Evolutionary conservation across 331 rosid genomes (phyloP), one percentile per base, ranked within the genome.

Genomic region (Prunus yedoensis): DNA sequence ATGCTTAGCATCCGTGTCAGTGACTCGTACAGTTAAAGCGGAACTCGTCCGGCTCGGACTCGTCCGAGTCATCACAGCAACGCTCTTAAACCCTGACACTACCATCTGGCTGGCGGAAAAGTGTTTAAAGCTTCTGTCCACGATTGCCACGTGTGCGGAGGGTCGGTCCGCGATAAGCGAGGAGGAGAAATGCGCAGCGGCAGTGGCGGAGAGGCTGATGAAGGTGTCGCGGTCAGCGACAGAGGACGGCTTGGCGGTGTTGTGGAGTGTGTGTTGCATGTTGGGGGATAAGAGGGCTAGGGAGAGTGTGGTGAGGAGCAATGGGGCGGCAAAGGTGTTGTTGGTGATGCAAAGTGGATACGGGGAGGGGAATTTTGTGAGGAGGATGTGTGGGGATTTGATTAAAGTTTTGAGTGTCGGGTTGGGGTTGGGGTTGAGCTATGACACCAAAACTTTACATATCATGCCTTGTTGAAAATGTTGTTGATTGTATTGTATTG

Each of bases 311-410:
- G 78, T 72, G 80, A 77, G 74, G 79, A 73, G 77, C 43, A 79
- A 88, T 71, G 92, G 87, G 21, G 79, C 83, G 64, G 82, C 80
- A 0, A 85, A 77, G 82, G 72, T 85, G 17, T 61, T 88, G 71
- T 28, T 88, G 69, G 88, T 83, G 64, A 80, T 88, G 88, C 89
- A 88, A 56, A 88, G 89, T 11, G 88, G 84, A 32, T 80, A 83
- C 10, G 70, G 81, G 25, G 23, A 23, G 23, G 23, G 23, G 23
- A 23, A 23, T 23, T 23, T 23, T 23, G 23, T 23, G 23, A 23
- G 23, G 23, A 23, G 23, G 23, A 23, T 23, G 23, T 23, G 23
- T 23, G 23, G 23, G 23, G 23, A 23, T 23, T 23, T 23, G 23
- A 23, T 23, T 23, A 1, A 23, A 23, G 23, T 23, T 23, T 23